Percentiles rank a stretch among this genome's conserved stretches.
Evolutionary conservation across 1,284 basidiomycete species (phyloP).

Genomic region (Heterobasidion occidentale): DNA sequence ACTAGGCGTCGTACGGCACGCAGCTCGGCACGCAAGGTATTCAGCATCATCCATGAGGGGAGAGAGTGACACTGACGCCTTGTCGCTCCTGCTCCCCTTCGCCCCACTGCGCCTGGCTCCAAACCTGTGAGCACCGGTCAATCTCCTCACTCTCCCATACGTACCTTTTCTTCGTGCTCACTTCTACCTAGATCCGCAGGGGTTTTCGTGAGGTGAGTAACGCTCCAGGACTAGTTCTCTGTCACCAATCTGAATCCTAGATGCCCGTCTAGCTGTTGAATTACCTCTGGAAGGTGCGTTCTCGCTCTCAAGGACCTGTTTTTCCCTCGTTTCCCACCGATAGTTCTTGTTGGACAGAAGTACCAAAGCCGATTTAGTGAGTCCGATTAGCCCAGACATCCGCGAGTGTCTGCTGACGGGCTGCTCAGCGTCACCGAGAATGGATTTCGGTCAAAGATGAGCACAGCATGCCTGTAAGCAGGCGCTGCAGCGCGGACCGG

Average conservation of each 20-base stretch:
- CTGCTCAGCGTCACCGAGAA: constrained; percentile 56
- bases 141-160: constrained; percentile 1
- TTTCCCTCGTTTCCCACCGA: constrained; percentile 3
- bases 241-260: constrained; percentile 12
- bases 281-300: constrained; percentile 58
- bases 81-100: too few relatives aligned
- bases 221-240: neutral
- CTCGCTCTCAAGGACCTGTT: neutral
- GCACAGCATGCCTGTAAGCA: constrained; percentile 39
- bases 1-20: constrained; percentile 54
- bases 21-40: constrained; percentile 62
- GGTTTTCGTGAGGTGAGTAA: constrained; percentile 44
- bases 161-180: constrained; percentile 6
- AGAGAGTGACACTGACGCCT: neutral
- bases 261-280: constrained; percentile 41
- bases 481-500: constrained; percentile 50
- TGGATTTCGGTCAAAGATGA: constrained; percentile 70
- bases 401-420: neutral
- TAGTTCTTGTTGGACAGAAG: constrained; percentile 14
- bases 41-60: neutral
- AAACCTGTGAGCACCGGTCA: constrained; percentile 38
- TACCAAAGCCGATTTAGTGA: constrained; percentile 64
- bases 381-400: constrained; percentile 9
- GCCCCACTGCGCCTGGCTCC: constrained; percentile 56
- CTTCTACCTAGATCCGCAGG: constrained; percentile 36